Evolutionary conservation across 345 rosid genomes (phyloP).

Genomic region (Psidium friedrichsthalianum): DNA sequence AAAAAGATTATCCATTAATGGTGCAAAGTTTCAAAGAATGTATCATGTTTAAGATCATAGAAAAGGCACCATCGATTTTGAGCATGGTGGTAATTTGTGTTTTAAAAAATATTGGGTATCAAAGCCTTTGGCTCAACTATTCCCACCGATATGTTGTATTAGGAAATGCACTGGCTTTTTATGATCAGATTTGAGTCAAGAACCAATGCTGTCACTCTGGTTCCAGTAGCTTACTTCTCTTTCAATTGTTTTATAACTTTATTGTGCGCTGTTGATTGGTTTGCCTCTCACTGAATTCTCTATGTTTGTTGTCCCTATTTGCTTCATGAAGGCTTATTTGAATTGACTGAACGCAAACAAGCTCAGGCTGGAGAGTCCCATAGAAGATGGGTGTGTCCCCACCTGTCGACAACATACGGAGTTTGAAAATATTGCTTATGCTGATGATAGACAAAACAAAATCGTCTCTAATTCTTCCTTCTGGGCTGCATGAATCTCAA

Average conservation of each 20-base stretch:
- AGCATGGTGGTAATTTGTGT: background rate
- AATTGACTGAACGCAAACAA: conserved; percentile 56
- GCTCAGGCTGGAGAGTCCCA: conserved; percentile 27
- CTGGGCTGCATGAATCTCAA: conserved; percentile 19
- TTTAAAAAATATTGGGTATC: background rate
- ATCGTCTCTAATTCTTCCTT: conserved; percentile 17
- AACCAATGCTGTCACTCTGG: background rate
- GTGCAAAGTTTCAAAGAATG: background rate
- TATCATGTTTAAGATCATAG: background rate
- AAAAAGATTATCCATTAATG: background rate
- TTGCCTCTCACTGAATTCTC: background rate
- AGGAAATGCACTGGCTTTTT: background rate
- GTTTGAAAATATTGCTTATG: conserved; percentile 70
- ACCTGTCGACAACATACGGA: conserved; percentile 87
- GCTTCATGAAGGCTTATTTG: conserved; percentile 51
- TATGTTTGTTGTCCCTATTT: conserved; percentile 3
- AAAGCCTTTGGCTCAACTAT: background rate
- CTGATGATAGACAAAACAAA: conserved; percentile 49
- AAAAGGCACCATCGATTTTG: background rate
- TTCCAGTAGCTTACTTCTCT: background rate
- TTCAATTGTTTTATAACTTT: background rate
- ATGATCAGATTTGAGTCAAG: background rate
- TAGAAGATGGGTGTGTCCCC: conserved; percentile 81
- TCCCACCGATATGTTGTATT: background rate
- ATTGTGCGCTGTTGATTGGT: background rate